Base-by-base conservation (phyloP, 202 grass and related monocot genomes). In the Digitaria exilis region DNA sequence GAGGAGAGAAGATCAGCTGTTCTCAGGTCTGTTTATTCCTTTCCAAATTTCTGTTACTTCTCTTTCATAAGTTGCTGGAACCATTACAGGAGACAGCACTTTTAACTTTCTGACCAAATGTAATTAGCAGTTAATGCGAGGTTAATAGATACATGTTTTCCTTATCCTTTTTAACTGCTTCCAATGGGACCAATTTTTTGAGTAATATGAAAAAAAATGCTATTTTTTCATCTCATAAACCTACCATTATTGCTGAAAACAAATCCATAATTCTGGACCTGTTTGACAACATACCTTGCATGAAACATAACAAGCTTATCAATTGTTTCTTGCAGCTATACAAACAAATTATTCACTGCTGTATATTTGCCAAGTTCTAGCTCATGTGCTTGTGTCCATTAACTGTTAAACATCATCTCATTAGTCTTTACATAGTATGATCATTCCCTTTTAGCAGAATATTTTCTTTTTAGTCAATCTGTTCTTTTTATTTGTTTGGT, bases 1-100 rank as follows among this genome's bases (percentile, higher is more conserved):
- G 97, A 94, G 81, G 97, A 96, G 81, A 94, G 92, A 94, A 86
- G 93, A 81, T 94, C 91, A 79, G 97, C 97, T 86, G 82, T 93
- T 83, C 85, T 99, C 58, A 96, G 97, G 97, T 99, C 75, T 84
- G 70, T 86, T 63, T 67, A 58, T 24, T 60, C 45, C 58, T 56
- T 55, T 86, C 79, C 55, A 50, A 37, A 19, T 44, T 19, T 22
- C 55, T 4, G 17, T 75, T 29, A 80, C 75, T 71, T 30, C 78
- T 78, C 22, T 73, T 25, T 73, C 44, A 72, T 68, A 58, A 57
- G 32, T 46, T 48, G 45, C 79, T 84, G 80, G 61, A 85, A 68
- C 44, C 57, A 52, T 82, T 71, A 65, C 60, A 41, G 46, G 29
- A 58, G 31, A 65, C 13, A 88, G 19, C 31, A 58, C 31, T 78